phyloP scores from a whole-genome alignment of 1,284 basidiomycete species.

The Naganishia sp. region DNA sequence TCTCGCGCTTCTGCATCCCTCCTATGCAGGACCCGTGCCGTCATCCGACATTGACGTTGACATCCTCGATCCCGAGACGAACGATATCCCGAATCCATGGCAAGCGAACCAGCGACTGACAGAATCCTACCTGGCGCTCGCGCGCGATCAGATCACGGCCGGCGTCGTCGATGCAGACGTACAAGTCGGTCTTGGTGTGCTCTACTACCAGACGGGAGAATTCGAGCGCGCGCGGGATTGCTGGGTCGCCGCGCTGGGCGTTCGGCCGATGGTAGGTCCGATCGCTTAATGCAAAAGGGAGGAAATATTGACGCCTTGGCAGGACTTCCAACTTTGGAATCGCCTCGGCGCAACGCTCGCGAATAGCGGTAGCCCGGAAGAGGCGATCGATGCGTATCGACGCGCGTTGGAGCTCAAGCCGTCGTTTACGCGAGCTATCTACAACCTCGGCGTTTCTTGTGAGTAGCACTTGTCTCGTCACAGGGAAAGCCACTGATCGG shows the following conservation, averaged over 20 bases:
- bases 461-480: slow-evolving; percentile 39
- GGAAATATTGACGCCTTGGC: slow-evolving; percentile 21
- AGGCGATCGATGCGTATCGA: slow-evolving; percentile 91
- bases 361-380: slow-evolving; percentile 92
- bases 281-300: background rate
- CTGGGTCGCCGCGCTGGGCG: slow-evolving; percentile 79
- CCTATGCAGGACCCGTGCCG: slow-evolving; percentile 53
- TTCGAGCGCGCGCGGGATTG: slow-evolving; percentile 68
- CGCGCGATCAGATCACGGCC: slow-evolving; percentile 73
- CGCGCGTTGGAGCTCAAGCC: slow-evolving; percentile 91
- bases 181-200: slow-evolving; percentile 87
- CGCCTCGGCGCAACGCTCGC: slow-evolving; percentile 91
- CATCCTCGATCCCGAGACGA: slow-evolving; percentile 62
- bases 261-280: slow-evolving; percentile 65
- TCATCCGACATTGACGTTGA: slow-evolving; percentile 54
- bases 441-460: slow-evolving; percentile 97
- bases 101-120: slow-evolving; percentile 78
- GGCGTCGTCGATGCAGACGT: slow-evolving; percentile 81
- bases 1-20: slow-evolving; percentile 76
- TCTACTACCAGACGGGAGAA: slow-evolving; percentile 75
- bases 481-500: slow-evolving; percentile 5
- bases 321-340: slow-evolving; percentile 97
- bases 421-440: slow-evolving; percentile 94
- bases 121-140: slow-evolving; percentile 80
- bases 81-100: slow-evolving; percentile 68